phyloP scores from a whole-genome alignment of 192 early-diverging fungal species.

The Linnemannia zychae region DNA sequence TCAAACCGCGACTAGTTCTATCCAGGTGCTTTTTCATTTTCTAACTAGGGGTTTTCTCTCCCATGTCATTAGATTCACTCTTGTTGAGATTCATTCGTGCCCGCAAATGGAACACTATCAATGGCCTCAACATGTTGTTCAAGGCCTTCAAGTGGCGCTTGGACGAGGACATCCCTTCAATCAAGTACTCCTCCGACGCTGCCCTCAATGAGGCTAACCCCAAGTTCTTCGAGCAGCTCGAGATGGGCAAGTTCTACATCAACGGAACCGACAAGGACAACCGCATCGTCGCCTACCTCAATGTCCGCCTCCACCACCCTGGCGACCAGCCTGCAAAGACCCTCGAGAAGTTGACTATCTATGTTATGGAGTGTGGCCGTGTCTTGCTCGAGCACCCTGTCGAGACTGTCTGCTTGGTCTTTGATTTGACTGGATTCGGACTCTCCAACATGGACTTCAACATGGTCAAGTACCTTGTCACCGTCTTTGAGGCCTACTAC shows the following conservation, averaged over 20 bases:
- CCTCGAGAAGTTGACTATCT: conserved; percentile 73
- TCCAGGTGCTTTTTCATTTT: background rate
- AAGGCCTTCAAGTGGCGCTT: conserved; percentile 79
- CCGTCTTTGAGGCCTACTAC: conserved; percentile 87
- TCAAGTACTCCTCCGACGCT: conserved; percentile 39
- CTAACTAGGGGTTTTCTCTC: background rate
- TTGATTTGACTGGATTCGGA: conserved; percentile 42
- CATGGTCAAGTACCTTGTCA: conserved; percentile 77
- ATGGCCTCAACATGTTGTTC: conserved; percentile 77
- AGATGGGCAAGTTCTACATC: conserved; percentile 58
- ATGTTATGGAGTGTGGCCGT: conserved; percentile 78
- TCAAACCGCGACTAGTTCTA: background rate
- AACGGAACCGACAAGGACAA: conserved; percentile 61
- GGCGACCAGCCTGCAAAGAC: conserved; percentile 69
- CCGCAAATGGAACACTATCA: conserved; percentile 86
- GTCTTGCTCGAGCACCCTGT: conserved; percentile 68
- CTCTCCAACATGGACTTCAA: conserved; percentile 47
- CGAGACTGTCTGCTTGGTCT: conserved; percentile 61
- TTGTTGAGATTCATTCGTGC: conserved; percentile 87
- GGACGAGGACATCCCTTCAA: conserved; percentile 63
- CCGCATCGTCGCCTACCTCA: conserved; percentile 60
- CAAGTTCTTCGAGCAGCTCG: conserved; percentile 46
- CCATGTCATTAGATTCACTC: conserved; percentile 33
- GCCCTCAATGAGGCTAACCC: conserved; percentile 8
- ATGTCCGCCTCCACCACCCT: conserved; percentile 53